These are phyloP conservation scores for Colletotrichum somersetense DNA, from an alignment of 2,329 filamentous ascomycete species.

Conservation along the genomic window DNA sequence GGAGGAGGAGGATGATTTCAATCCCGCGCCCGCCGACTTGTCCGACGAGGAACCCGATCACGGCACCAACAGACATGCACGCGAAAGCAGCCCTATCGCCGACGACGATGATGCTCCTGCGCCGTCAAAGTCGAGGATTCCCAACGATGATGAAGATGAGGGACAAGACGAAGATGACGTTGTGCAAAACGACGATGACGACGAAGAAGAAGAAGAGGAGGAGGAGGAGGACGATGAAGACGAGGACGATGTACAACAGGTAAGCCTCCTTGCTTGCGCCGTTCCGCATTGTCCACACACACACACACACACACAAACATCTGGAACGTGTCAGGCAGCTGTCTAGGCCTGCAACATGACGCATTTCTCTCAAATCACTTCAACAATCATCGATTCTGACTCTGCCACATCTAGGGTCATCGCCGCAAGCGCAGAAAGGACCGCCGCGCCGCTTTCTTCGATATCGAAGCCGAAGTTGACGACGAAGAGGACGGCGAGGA, in stretches of 20 bases:
- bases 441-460: conserved; percentile 87
- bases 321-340: not conserved
- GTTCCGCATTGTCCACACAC: too few species aligned
- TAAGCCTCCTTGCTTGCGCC: conserved; percentile 47
- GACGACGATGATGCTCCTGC: conserved; percentile 57
- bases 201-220: conserved; percentile 53
- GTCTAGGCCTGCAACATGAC: not conserved
- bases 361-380: not conserved
- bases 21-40: conserved; percentile 79
- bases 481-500: conserved; percentile 91
- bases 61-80: conserved; percentile 54
- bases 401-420: conserved; percentile 61
- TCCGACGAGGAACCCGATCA: conserved; percentile 77
- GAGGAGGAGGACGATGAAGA: conserved; percentile 66
- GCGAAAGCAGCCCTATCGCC: conserved; percentile 52
- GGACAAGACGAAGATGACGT: conserved; percentile 59
- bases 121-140: conserved; percentile 42
- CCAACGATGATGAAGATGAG: conserved; percentile 55
- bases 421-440: conserved; percentile 86
- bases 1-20: conserved; percentile 90
- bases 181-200: conserved; percentile 52
- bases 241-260: conserved; percentile 76
- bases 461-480: conserved; percentile 98
- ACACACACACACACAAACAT: too few species aligned
- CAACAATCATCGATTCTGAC: not conserved